Evolutionary conservation across 768 basidiomycete species (phyloP), one percentile per base, ranked within the genome.

Genomic region (Cystobasidium ongulense): DNA sequence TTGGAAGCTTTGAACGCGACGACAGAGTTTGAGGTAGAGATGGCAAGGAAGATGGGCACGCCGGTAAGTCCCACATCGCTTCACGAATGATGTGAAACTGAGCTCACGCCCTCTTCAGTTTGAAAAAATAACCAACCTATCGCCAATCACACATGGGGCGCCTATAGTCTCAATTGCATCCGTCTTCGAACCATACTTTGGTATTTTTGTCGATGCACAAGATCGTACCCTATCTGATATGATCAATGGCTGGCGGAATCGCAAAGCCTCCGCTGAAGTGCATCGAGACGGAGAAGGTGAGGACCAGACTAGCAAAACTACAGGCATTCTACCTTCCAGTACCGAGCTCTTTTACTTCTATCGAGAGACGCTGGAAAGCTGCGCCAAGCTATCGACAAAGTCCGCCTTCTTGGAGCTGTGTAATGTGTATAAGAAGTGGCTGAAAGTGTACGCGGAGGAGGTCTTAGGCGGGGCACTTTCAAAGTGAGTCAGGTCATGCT

Each of bases 341-440:
- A 97, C 94, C 0, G 94, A 98, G 77, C 82, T 99, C 21, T 99
- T 98, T 83, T 96, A 94, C 80, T 92, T 96, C 82, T 98, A 98
- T 80, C 91, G 88, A 0, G 93, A 98, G 80, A 93, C 89, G 70
- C 82, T 99, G 39, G 96, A 98, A 65, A 91, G 93, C 79, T 97
- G 95, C 78, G 89, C 91, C 1, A 93, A 90, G 78, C 83, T 96
- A 1, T 93, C 91, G 11, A 91, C 88, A 0, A 89, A 90, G 0
- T 87, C 89, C 74, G 86, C 92, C 3, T 82, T 99, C 75, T 89
- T 87, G 80, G 92, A 95, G 76, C 80, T 99, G 39, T 87, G 86
- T 67, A 85, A 84, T 21, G 81, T 99, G 43, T 91, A 92, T 79
- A 91, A 88, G 80, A 98, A 97, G 80, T 98, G 95, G 94, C 82